A percentile compares a stretch with the other conserved stretches of the same genome.
Conservation (phyloP, 257 asterid species). For the Leonotis leonurus region DNA sequence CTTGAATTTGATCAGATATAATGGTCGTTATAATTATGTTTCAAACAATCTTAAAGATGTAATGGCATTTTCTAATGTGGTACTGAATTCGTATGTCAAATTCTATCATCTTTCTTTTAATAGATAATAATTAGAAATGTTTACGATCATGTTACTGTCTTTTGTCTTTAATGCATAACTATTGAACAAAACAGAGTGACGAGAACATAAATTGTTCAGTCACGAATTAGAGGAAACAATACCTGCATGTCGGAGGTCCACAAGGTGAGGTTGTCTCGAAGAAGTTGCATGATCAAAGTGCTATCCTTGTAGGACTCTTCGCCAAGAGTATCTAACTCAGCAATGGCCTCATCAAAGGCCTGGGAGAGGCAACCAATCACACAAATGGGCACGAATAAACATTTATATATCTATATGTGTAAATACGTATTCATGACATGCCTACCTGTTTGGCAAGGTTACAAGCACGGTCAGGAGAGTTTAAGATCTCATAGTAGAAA, state of each 20-base stretch:
- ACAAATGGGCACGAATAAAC: background rate
- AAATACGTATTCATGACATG: background rate
- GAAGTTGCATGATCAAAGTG: constrained; percentile 75
- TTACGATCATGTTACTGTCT: background rate
- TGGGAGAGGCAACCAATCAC: constrained; percentile 12
- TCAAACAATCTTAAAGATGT: too few relatives aligned
- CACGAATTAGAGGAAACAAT: constrained; percentile 5
- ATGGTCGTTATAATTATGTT: background rate
- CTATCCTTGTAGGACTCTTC: constrained; percentile 98
- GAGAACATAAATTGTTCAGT: background rate
- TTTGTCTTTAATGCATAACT: background rate
- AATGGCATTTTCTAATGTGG: background rate
- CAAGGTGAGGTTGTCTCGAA: constrained; percentile 50
- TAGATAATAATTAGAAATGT: background rate
- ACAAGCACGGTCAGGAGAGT: constrained; percentile 57
- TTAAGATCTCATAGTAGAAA: constrained; percentile 49
- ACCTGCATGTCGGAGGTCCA: constrained; percentile 61
- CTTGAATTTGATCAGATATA: background rate
- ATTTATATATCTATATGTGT: background rate
- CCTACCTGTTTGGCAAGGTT: constrained; percentile 47
- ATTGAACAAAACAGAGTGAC: background rate
- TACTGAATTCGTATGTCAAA: too few relatives aligned
- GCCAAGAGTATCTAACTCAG: constrained; percentile 60
- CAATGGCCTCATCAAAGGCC: constrained; percentile 56
- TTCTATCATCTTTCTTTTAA: too few relatives aligned